phyloP scores from a whole-genome alignment of 345 rosid species.

The Erysimum cheiranthoides region DNA sequence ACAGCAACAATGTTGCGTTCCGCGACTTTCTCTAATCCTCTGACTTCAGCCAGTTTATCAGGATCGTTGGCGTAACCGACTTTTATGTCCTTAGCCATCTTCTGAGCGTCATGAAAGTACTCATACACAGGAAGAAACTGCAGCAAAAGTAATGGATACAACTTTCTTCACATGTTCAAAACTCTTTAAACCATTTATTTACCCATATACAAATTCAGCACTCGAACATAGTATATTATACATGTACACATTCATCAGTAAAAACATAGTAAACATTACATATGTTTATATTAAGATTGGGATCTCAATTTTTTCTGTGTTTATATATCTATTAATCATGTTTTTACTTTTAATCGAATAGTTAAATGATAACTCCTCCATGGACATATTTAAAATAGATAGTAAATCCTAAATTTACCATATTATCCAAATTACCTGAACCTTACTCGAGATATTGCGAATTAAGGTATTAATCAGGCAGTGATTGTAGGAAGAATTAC shows the following conservation, averaged over 20 bases:
- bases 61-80: slow-evolving; percentile 72
- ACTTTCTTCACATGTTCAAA: not conserved
- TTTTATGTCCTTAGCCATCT: slow-evolving; percentile 80
- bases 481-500: not conserved
- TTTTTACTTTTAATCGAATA: not conserved
- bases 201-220: not conserved
- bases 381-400: not conserved
- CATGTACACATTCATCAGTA: not conserved
- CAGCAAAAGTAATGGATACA: slow-evolving; percentile 27
- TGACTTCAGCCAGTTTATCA: slow-evolving; percentile 73
- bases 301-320: not conserved
- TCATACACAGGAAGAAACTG: slow-evolving; percentile 71
- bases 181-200: not conserved
- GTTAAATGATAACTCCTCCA: not conserved
- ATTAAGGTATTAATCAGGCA: not conserved
- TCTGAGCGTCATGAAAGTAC: slow-evolving; percentile 89
- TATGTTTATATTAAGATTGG: not conserved
- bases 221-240: not conserved
- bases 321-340: not conserved
- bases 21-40: slow-evolving; percentile 84
- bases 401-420: not conserved
- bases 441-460: not conserved
- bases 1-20: slow-evolving; percentile 87
- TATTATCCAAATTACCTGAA: not conserved
- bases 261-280: not conserved